Evolutionary conservation across 2,329 filamentous ascomycete genomes (phyloP).

Genomic region (Orbilia javanica): DNA sequence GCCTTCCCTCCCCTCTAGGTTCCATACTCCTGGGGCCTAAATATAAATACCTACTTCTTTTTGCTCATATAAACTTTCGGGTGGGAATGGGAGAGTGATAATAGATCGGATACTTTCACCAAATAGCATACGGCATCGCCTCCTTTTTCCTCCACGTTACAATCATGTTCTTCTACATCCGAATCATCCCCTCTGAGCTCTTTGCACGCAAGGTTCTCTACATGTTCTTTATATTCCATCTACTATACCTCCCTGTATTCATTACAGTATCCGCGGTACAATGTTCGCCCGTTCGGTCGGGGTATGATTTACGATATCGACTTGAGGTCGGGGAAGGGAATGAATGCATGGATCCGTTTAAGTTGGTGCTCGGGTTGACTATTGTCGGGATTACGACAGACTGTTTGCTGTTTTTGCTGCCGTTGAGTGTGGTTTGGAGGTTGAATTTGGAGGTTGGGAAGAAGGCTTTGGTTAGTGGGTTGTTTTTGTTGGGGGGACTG

Average conservation of each 20-base stretch:
- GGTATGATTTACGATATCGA: conserved; percentile 35
- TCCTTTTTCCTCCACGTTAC: conserved; percentile 47
- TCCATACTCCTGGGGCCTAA: neutral
- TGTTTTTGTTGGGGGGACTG: conserved; percentile 42
- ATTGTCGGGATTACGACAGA: conserved; percentile 35
- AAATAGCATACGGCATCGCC: conserved; percentile 47
- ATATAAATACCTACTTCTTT: neutral
- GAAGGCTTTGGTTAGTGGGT: conserved; percentile 49
- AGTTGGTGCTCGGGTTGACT: conserved; percentile 26
- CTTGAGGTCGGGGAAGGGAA: conserved; percentile 15
- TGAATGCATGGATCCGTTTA: conserved; percentile 31
- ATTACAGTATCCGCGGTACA: conserved; percentile 31
- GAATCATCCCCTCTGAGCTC: conserved; percentile 38
- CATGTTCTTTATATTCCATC: conserved; percentile 39
- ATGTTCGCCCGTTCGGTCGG: conserved; percentile 28
- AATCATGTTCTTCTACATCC: conserved; percentile 50
- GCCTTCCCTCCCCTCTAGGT: neutral
- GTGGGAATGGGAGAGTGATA: neutral
- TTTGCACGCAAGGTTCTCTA: conserved; percentile 39
- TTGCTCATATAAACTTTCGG: neutral
- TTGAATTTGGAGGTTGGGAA: conserved; percentile 23
- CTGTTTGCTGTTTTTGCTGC: conserved; percentile 41
- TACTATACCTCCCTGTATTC: conserved; percentile 29
- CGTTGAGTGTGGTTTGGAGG: conserved; percentile 46
- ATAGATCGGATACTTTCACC: conserved; percentile 52